phyloP scores from a whole-genome alignment of 768 basidiomycete genomes.

The Suillus subluteus region DNA sequence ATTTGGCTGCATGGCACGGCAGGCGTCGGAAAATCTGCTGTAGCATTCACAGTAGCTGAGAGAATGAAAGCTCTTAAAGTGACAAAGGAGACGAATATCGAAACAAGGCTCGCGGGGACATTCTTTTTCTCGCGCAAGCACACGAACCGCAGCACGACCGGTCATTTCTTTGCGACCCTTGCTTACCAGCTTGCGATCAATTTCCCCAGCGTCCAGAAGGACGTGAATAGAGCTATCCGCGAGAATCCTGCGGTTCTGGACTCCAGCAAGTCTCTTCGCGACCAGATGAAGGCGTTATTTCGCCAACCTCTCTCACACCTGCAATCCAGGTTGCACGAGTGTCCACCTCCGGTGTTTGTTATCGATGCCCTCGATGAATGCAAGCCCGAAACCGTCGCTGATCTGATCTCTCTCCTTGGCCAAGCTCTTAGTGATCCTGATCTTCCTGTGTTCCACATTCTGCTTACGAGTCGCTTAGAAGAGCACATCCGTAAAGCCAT shows the following conservation, averaged over 20 bases:
- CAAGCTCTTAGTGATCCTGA: not conserved
- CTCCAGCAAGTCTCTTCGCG: not conserved
- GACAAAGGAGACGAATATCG: not conserved
- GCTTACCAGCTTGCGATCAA: not conserved
- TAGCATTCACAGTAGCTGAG: slow-evolving; percentile 2
- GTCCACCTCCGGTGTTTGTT: not conserved
- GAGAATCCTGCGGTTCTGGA: not conserved
- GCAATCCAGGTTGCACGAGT: not conserved
- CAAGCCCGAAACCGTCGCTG: not conserved
- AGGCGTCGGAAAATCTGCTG: not conserved
- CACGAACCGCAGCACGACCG: not conserved
- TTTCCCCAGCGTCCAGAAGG: not conserved
- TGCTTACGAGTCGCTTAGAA: too few species aligned
- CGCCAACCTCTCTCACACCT: not conserved
- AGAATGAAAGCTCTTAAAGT: not conserved
- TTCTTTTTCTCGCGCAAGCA: slow-evolving; percentile 1
- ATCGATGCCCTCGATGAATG: not conserved
- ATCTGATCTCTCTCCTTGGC: not conserved
- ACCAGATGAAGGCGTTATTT: not conserved
- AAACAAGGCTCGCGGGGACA: not conserved
- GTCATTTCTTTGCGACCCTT: not conserved
- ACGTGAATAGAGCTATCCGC: not conserved
- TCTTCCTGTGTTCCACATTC: not conserved
- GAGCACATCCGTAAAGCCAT: not conserved
- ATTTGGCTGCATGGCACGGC: not conserved